Evolutionary conservation across 257 asterid genomes (phyloP), one percentile per base, ranked within the genome.

Genomic region (Salvia rosmarinus): DNA sequence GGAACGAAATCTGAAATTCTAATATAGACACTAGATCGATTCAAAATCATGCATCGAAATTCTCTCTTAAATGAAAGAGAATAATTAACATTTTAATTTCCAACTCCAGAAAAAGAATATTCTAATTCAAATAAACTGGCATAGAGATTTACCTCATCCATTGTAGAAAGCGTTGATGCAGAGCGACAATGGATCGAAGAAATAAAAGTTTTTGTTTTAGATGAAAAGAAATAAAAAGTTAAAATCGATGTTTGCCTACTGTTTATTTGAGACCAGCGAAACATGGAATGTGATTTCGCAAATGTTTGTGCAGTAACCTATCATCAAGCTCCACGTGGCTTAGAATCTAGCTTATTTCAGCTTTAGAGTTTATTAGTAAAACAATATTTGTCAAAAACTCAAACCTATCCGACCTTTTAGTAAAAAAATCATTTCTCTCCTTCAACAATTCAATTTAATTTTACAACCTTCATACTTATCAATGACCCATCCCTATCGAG

Each of bases 131-230:
- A 56, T 21, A 39, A 4, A 23, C 19, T 21, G 5, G 61, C 17
- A 4, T 28, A 21, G 1, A 70, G 76, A 74, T 63, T 70, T 76
- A 81, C 88, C 86, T 84, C 88, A 9, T 78, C 83, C 88, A 84
- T 84, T 61, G 78, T 19, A 16, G 78, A 81, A 43, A 82, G 43
- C 75, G 40, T 54, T 43, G 73, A 58, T 20, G 70, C 57, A 44
- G 57, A 46, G 40, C n/a, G 43, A 28, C 13, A 23, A 46, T 34
- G 73, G 66, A 79, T 59, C 60, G 34, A 30, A 62, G 64, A 54
- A 59, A 21, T 66, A 46, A 51, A 21, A 50, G 44, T 9, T 9
- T 39, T 39, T 32, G 0, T 39, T 39, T 39, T 39, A 6, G 44
- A 39, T 39, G 44, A 39, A 39, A 10, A 6, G 44, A 39, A 1